These are phyloP conservation scores for Carex kokanica DNA, from an alignment of 176 grass and related monocot genomes.

Conservation along the genomic window DNA sequence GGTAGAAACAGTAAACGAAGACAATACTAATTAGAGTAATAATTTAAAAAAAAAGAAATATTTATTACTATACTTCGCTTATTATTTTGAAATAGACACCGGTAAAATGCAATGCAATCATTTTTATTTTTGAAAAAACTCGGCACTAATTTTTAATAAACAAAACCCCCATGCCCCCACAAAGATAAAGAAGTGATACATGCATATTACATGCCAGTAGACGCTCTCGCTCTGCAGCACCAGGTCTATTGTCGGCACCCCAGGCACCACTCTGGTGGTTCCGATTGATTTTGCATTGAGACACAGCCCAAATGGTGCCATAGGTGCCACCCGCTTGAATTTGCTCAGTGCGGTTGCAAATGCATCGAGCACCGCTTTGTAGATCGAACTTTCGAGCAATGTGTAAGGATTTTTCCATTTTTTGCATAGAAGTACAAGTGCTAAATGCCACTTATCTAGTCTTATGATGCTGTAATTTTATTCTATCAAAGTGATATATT, in stretches of 20 bases:
- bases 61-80: too few relatives aligned
- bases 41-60: too few relatives aligned
- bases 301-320: slow-evolving; percentile 60
- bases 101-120: too few relatives aligned
- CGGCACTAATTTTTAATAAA: too few relatives aligned
- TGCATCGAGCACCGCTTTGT: slow-evolving; percentile 46
- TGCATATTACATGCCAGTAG: slow-evolving; percentile 26
- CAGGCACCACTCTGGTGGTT: slow-evolving; percentile 46
- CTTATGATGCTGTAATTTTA: not conserved
- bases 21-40: too few relatives aligned
- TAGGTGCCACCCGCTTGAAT: slow-evolving; percentile 30
- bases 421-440: not conserved
- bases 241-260: slow-evolving; percentile 52
- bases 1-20: too few relatives aligned
- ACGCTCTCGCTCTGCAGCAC: slow-evolving; percentile 40
- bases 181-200: too few relatives aligned
- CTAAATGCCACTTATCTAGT: not conserved
- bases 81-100: too few relatives aligned
- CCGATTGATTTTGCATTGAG: slow-evolving; percentile 42
- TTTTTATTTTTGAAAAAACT: too few relatives aligned
- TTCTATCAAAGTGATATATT: not conserved
- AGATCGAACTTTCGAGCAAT: slow-evolving; percentile 53
- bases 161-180: too few relatives aligned
- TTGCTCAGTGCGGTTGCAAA: slow-evolving; percentile 34
- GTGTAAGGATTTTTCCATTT: slow-evolving; percentile 42